Conservation (phyloP, 2,329 filamentous ascomycete species). For the Juglanconis sp. region DNA sequence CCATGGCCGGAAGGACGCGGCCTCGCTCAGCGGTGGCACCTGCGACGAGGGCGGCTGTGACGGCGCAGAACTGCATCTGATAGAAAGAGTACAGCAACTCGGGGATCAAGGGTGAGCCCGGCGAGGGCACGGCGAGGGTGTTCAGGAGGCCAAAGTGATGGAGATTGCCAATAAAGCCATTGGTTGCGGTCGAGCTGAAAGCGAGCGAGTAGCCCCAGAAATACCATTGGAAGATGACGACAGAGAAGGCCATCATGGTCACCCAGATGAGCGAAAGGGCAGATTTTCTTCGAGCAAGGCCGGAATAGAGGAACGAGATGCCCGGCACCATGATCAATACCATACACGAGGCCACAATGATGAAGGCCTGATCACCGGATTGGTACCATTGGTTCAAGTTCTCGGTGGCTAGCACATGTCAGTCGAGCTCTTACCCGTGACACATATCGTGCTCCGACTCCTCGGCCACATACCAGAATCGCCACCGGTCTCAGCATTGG, state of each 20-base stretch:
- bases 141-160: conserved; percentile 85
- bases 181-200: conserved; percentile 77
- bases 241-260: conserved; percentile 87
- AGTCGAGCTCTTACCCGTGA: conserved; percentile 9
- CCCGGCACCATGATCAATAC: conserved; percentile 95
- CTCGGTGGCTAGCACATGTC: conserved; percentile 57
- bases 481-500: conserved; percentile 63
- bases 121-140: conserved; percentile 78
- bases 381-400: conserved; percentile 97
- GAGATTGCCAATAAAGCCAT: conserved; percentile 88
- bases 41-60: conserved; percentile 86
- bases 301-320: conserved; percentile 95
- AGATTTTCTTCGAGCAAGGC: conserved; percentile 94
- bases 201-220: conserved; percentile 98
- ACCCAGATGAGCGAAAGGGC: conserved; percentile 97
- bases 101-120: conserved; percentile 82
- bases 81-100: conserved; percentile 93
- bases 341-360: conserved; percentile 85
- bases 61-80: conserved; percentile 97
- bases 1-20: conserved; percentile 86
- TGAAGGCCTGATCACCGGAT: conserved; percentile 89
- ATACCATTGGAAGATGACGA: conserved; percentile 98
- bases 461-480: conserved; percentile 66
- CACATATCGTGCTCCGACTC: not conserved
- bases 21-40: conserved; percentile 93